Base-by-base conservation (phyloP, 768 basidiomycete genomes). In the Rhizopogon vinicolor region DNA sequence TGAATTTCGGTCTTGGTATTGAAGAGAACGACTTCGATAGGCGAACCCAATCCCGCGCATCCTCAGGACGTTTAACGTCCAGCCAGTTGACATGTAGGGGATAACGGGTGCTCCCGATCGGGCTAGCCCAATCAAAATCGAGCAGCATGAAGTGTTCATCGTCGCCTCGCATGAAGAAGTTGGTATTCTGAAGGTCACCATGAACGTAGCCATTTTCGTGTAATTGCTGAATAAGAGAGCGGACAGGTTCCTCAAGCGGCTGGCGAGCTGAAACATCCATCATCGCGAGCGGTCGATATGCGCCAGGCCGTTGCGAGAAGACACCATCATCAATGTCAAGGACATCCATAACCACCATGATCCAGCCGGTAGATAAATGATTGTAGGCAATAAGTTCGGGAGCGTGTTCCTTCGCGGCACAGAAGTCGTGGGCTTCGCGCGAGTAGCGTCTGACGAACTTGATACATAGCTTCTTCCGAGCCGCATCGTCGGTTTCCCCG, bases 111-210 rank as follows among this genome's bases (percentile, higher is more conserved):
- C 12, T n/a, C n/a, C 8, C 7, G 22, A 43, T 43, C 12, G 4
- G 42, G 5, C 42, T 8, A 43, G 42, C 42, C 42, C 42, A 43
- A 13, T 43, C 78, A 48, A 48, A 48, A n/a, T 48, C 28, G 10
- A 29, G 45, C 8, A 48, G 45, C 45, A 48, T 29, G 28, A 48
- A 29, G 25, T 25, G 25, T 19, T 29, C 7, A 1, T 12, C 18
- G 19, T 10, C 16, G 18, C n/a, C 28, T 51, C 35, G 28, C 14
- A 35, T 28, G 31, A 51, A 51, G 6, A 51, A 35, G 35, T 51
- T 51, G 49, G 35, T 35, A n/a, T 29, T 33, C 8, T 13, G 49
- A 51, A 51, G 25, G 49, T 51, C 49, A 33, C 29, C 49, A 5
- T 48, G 45, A 19, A 48, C 45, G 18, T n/a, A 48, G 9, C 45